Evolutionary conservation across 2,329 filamentous ascomycete genomes (phyloP).

Genomic region (Zarea fungicola): DNA sequence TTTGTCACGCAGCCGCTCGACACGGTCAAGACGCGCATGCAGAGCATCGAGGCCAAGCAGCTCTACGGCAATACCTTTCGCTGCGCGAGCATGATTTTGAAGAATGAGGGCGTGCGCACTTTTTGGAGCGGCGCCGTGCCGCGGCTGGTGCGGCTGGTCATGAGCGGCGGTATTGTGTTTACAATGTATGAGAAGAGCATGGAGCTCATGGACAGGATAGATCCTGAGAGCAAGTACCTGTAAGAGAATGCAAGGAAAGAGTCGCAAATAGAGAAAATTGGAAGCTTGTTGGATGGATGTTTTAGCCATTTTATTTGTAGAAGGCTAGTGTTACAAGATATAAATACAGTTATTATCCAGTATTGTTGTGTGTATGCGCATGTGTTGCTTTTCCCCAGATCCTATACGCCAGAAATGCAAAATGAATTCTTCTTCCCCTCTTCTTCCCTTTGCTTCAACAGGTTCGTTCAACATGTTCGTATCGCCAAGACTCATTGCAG

Average conservation of each 20-base stretch:
- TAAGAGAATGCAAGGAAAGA: constrained; percentile 31
- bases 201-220: constrained; percentile 72
- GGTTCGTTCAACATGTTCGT: constrained; percentile 1
- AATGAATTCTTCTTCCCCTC: too few relatives aligned
- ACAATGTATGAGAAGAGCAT: constrained; percentile 98
- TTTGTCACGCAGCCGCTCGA: constrained; percentile 73
- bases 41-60: constrained; percentile 78
- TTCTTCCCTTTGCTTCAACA: too few relatives aligned
- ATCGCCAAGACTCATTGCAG: constrained; percentile 37
- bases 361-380: constrained; percentile 2
- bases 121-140: constrained; percentile 94
- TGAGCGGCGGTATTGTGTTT: constrained; percentile 96
- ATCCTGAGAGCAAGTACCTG: constrained; percentile 81
- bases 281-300: background rate
- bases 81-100: constrained; percentile 78
- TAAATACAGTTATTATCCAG: constrained; percentile 11
- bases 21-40: constrained; percentile 96
- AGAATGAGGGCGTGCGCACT: constrained; percentile 81
- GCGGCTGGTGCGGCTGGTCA: constrained; percentile 72
- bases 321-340: constrained; percentile 11
- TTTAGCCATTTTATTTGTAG: background rate
- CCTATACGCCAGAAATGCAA: constrained; percentile 9
- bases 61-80: constrained; percentile 83
- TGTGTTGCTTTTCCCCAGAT: background rate
- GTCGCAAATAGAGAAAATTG: background rate